These are phyloP conservation scores for Discostella stelligera DNA, from an alignment of 352 stramenopile species.

Conservation along the genomic window DNA sequence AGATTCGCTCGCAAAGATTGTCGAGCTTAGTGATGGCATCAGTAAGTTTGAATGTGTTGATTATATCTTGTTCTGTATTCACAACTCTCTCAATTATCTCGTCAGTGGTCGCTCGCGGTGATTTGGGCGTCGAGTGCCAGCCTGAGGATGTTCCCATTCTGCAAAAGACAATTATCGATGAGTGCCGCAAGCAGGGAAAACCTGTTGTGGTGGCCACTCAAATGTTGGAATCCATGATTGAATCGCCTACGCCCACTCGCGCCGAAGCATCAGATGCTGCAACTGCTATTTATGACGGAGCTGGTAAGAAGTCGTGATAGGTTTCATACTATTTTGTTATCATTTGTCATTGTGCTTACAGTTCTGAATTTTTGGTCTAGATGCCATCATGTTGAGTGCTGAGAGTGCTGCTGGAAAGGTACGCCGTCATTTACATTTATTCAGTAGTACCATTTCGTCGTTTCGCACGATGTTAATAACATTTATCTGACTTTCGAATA, in stretches of 20 bases:
- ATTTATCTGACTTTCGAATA: slow-evolving; percentile 14
- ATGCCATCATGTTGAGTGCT: slow-evolving; percentile 86
- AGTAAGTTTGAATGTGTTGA: background rate
- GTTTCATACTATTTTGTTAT: background rate
- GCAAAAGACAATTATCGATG: slow-evolving; percentile 88
- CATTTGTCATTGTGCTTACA: background rate
- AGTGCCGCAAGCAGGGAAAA: slow-evolving; percentile 83
- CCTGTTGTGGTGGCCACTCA: slow-evolving; percentile 86
- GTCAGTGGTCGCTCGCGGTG: slow-evolving; percentile 89
- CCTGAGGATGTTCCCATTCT: slow-evolving; percentile 87
- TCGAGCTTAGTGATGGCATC: slow-evolving; percentile 93
- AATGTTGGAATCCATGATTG: slow-evolving; percentile 87
- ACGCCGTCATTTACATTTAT: slow-evolving; percentile 5
- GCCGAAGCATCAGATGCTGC: slow-evolving; percentile 85
- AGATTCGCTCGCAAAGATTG: slow-evolving; percentile 90
- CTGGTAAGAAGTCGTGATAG: slow-evolving; percentile 18
- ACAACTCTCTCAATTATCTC: background rate
- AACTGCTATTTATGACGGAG: slow-evolving; percentile 85
- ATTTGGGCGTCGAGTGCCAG: slow-evolving; percentile 97
- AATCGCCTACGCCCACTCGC: slow-evolving; percentile 84
- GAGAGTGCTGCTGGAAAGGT: slow-evolving; percentile 83
- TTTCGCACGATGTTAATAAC: background rate
- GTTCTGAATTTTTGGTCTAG: slow-evolving; percentile 8
- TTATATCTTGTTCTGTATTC: background rate
- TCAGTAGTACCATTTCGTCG: background rate